These are phyloP conservation scores for Aspergillus sp. DNA, from an alignment of 2,329 filamentous ascomycete genomes.

Conservation along the genomic window DNA sequence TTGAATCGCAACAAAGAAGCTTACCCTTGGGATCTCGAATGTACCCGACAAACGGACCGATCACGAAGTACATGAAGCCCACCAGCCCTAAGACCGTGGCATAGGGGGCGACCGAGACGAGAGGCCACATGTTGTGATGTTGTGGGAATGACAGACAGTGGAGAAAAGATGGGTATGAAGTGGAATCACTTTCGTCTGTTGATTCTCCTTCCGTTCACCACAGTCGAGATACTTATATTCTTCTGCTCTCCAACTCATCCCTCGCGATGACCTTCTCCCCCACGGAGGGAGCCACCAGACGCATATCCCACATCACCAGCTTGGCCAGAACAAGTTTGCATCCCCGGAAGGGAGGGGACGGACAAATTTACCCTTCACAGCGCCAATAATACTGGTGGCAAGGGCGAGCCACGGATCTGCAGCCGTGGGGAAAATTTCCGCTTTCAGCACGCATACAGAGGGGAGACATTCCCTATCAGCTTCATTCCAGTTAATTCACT, in stretches of 20 bases:
- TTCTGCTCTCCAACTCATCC: background rate
- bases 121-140: conserved; percentile 13
- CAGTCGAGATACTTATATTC: background rate
- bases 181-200: background rate
- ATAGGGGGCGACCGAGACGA: conserved; percentile 22
- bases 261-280: background rate
- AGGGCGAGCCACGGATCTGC: background rate
- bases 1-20: background rate
- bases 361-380: background rate
- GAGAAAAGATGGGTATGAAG: background rate
- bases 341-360: background rate
- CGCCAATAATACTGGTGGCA: background rate
- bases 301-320: background rate
- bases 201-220: background rate
- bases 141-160: background rate
- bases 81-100: conserved; percentile 21
- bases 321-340: background rate
- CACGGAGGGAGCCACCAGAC: background rate
- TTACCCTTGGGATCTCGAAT: conserved; percentile 30
- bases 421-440: background rate
- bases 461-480: background rate
- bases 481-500: background rate
- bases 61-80: conserved; percentile 25
- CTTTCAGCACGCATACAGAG: background rate
- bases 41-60: conserved; percentile 26